Conservation (phyloP, 306 rosid genomes). For the Prunus mira region DNA sequence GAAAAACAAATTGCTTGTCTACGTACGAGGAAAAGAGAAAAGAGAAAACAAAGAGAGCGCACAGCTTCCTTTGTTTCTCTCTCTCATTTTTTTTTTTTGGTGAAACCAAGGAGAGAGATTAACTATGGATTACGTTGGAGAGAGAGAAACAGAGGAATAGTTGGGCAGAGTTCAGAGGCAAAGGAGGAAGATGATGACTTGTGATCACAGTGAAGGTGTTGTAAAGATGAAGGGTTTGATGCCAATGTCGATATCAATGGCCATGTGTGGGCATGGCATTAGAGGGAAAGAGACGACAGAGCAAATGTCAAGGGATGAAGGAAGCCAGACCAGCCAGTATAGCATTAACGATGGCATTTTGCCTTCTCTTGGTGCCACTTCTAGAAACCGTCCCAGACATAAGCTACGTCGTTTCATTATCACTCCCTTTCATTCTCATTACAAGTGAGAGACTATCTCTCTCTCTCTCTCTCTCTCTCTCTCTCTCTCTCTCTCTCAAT, state of each 20-base stretch:
- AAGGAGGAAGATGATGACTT: background rate
- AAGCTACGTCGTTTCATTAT: conserved; percentile 31
- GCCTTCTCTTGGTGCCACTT: conserved; percentile 55
- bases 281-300: conserved; percentile 15
- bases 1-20: too few species aligned
- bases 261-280: conserved; percentile 1
- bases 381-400: conserved; percentile 14
- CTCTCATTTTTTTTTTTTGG: background rate
- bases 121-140: background rate
- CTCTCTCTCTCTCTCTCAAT: background rate
- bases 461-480: background rate
- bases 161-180: background rate
- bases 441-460: conserved; percentile 45
- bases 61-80: background rate
- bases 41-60: background rate
- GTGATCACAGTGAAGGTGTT: background rate
- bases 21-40: background rate
- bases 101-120: background rate
- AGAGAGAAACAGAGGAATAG: background rate
- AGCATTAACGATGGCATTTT: conserved; percentile 54
- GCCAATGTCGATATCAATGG: background rate
- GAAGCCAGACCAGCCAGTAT: conserved; percentile 63
- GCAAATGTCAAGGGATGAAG: conserved; percentile 29
- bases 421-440: conserved; percentile 42
- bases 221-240: background rate